Conservation (phyloP, 495 filamentous ascomycete species). For the Trichoderma gamsii region DNA sequence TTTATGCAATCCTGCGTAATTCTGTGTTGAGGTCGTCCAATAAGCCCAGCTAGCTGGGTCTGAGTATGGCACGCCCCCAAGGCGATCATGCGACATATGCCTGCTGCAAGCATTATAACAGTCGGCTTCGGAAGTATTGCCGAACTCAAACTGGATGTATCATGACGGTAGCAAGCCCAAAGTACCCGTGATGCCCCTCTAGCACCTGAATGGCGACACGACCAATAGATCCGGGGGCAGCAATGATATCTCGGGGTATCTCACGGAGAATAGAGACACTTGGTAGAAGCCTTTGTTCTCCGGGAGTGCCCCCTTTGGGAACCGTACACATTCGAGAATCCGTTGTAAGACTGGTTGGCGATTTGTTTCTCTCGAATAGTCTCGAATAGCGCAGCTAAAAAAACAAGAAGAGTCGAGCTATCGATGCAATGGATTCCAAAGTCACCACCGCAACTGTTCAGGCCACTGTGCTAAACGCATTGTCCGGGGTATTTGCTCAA, state of each 20-base stretch:
- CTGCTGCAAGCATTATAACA: background rate
- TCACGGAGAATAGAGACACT: background rate
- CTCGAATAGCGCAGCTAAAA: background rate
- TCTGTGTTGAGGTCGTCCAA: background rate
- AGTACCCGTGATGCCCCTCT: background rate
- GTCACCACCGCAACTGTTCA: constrained; percentile 9
- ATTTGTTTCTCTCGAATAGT: background rate
- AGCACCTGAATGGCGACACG: background rate
- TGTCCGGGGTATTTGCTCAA: constrained; percentile 5
- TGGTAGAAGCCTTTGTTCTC: background rate
- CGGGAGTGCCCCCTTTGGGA: constrained; percentile 4
- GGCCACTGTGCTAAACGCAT: constrained; percentile 6
- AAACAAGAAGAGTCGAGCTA: background rate
- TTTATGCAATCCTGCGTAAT: background rate
- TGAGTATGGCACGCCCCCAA: too few species aligned
- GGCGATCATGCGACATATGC: background rate
- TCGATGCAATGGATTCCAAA: constrained; percentile 4
- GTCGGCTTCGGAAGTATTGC: background rate
- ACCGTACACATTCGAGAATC: background rate
- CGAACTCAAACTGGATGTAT: background rate
- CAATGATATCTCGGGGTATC: background rate
- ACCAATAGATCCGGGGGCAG: background rate
- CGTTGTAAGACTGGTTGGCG: background rate
- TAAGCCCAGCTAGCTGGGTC: background rate
- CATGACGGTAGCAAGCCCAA: background rate